Base-by-base conservation (phyloP, 305 asterid species). In the Plantago coronopus region DNA sequence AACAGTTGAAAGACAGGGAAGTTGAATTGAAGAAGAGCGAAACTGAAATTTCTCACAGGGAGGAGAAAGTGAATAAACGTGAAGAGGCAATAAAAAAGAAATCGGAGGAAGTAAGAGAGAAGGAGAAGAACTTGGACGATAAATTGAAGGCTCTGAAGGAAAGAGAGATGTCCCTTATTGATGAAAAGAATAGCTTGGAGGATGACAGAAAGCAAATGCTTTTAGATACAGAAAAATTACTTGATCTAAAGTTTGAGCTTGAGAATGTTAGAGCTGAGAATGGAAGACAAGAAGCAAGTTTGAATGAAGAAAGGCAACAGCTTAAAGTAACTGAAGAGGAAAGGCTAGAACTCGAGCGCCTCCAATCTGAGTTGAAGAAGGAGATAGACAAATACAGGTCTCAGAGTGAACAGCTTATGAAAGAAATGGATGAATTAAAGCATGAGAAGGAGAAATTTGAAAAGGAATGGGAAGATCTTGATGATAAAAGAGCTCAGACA, bases 401-500 rank as follows among this genome's bases (percentile, higher is more conserved):
- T 65, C 93, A 82, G 74, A 82, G 66, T 3, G 96, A 90, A 71
- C 72, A 72, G 67, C 85, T 94, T 20, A 54, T 69, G 70, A 79
- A 84, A 79, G 95, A 87, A 75, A 82, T 79, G n/a, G 97, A 89
- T 65, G 83, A 81, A 63, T 75, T 94, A 74, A 94, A 84, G 84
- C 85, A 69, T 60, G 99, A 84, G 73, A 94, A 82, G 79, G 91
- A 79, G 78, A 89, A 76, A 66, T 94, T 94, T 69, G 97, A 94
- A 78, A 85, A 79, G 69, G 97, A 94, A 69, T 94, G 99, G 99
- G 97, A 89, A 77, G 93, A 78, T 72, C 83, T 94, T 40, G 99
- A 94, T 72, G 84, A 67, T 61, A 94, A 73, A 80, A 74, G 93
- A 72, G 77, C 75, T 44, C 81, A 74, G 71, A 71, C 85, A 65